Base-by-base conservation (phyloP, 768 basidiomycete species). In the Crucibulum laeve region DNA sequence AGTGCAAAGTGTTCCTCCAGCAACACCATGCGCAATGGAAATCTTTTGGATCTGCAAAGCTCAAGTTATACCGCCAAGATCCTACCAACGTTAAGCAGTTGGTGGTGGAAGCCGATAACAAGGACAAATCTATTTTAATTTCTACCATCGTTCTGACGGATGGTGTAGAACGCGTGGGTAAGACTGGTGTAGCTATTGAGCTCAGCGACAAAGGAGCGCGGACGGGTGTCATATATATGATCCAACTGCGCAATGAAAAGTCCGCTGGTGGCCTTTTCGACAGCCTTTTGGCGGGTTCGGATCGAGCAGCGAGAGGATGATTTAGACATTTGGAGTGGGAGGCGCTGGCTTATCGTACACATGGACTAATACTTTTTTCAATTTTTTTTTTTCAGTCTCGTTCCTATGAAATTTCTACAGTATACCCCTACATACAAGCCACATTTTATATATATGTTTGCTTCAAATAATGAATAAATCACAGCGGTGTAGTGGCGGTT, bases 1-100 rank as follows among this genome's bases (percentile, higher is more conserved):
- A 94, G 61, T 97, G 95, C 77, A 99, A 98, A 64, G 85, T 97
- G 18, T 99, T 98, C 68, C 70, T 96, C 37, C 85, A 98, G 58
- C 92, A 95, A 56, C 82, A 90, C 25, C 94, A 97, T 58, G 85
- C 87, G n/a, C 91, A 95, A 60, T 99, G 96, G 96, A 99, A 96
- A 68, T 83, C 89, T 1, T 72, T 98, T 43, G 96, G 96, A 2
- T 71, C 86, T 7, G 92, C 91, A 11, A 82, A 82, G 54, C 73
- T 98, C 50, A 91, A 87, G 57, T 71, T 99, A 38, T 99, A 93
- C 61, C 77, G 74, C 36, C 83, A 95, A 58, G 71, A 76, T 44
- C 91, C 91, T 21, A 90, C 84, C 19, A 91, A 91, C 55, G 73
- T 91, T 54, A 99, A 99, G 65, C 96, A 99, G 63, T 79, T 99